phyloP scores from a whole-genome alignment of 768 basidiomycete genomes.

The Tephrocybe sp. region DNA sequence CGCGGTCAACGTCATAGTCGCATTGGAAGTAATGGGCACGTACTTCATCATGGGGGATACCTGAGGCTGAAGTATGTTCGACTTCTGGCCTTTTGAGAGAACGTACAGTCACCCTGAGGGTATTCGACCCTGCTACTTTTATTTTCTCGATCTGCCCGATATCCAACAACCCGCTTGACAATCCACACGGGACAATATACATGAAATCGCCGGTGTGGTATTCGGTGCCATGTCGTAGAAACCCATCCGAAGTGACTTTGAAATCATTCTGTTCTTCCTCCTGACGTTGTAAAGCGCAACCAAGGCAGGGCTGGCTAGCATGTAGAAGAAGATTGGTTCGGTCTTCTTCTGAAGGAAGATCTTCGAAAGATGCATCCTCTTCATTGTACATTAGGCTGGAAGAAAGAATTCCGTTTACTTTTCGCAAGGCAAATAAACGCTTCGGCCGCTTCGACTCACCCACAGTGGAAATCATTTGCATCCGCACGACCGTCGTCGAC shows the following conservation, averaged over 20 bases:
- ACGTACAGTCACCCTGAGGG: constrained; percentile 31
- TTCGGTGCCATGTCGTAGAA: constrained; percentile 35
- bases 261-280: constrained; percentile 21
- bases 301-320: constrained; percentile 42
- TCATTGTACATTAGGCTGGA: constrained; percentile 52
- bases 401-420: constrained; percentile 3
- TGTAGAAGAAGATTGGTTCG: constrained; percentile 20
- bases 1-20: no score
- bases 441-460: constrained; percentile 33
- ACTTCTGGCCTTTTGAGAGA: constrained; percentile 41
- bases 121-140: constrained; percentile 13
- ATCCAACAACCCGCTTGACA: constrained; percentile 30
- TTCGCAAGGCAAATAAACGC: background rate
- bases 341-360: constrained; percentile 35
- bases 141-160: constrained; percentile 58
- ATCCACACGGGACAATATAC: constrained; percentile 40
- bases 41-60: constrained; percentile 40
- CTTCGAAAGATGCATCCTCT: constrained; percentile 40
- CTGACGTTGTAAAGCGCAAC: constrained; percentile 39
- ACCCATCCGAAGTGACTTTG: constrained; percentile 29
- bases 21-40: constrained; percentile 11
- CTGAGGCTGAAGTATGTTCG: background rate
- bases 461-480: constrained; percentile 53
- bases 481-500: constrained; percentile 35
- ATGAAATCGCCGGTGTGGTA: constrained; percentile 66